A percentile compares a stretch with the other conserved stretches of the same genome.
Evolutionary conservation across 2,329 filamentous ascomycete genomes (phyloP).

Genomic region (Periconia sp.): DNA sequence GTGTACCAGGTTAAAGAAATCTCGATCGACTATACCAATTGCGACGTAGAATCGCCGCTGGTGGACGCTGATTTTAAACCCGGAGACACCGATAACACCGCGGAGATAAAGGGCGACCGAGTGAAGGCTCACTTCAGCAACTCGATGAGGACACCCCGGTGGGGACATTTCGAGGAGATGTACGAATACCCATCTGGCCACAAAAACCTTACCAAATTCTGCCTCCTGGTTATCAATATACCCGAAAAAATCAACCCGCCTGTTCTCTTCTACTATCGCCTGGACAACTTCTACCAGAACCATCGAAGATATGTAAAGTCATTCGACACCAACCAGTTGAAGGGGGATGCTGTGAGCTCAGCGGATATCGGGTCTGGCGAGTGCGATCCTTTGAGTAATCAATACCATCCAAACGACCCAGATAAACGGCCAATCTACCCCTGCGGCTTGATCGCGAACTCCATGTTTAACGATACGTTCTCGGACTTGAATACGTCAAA

Average conservation of each 20-base stretch:
- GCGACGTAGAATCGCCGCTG: conserved; percentile 57
- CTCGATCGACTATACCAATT: conserved; percentile 85
- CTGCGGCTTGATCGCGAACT: conserved; percentile 95
- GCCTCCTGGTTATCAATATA: conserved; percentile 76
- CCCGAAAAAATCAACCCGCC: conserved; percentile 78
- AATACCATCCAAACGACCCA: conserved; percentile 6
- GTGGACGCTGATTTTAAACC: conserved; percentile 18
- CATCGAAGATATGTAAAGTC: conserved; percentile 95
- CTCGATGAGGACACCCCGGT: conserved; percentile 37
- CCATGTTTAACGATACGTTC: conserved; percentile 94
- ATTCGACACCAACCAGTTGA: conserved; percentile 80
- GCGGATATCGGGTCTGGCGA: conserved; percentile 65
- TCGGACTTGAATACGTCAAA: conserved; percentile 63
- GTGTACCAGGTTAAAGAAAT: conserved; percentile 78
- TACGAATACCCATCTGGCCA: conserved; percentile 20
- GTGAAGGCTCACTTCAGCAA: conserved; percentile 74
- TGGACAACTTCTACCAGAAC: conserved; percentile 99
- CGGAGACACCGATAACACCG: conserved; percentile 36
- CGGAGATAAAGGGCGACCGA: conserved; percentile 57
- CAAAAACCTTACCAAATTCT: conserved; percentile 51
- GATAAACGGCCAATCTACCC: conserved; percentile 77
- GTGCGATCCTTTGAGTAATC: conserved; percentile 70
- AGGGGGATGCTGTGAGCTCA: conserved; percentile 66
- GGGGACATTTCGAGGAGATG: conserved; percentile 39
- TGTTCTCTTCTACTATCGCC: conserved; percentile 89